Base-by-base conservation (phyloP, 331 rosid species). In the Stylosanthes scabra region DNA sequence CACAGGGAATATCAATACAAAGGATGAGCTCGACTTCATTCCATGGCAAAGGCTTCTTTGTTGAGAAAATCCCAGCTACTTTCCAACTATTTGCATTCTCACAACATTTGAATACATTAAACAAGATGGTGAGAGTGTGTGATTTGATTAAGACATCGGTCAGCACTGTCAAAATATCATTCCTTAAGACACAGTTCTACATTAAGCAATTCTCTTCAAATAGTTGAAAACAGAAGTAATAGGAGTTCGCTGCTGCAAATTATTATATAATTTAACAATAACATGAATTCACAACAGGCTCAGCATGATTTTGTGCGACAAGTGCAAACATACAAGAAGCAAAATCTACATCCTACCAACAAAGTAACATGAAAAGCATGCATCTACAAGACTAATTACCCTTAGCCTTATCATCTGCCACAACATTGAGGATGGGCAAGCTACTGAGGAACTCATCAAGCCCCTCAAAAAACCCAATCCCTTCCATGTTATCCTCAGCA, bases 381-480 rank as follows among this genome's bases (percentile, higher is more conserved):
- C 52, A 75, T 72, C 79, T 79, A 85, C 74, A 70, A 4, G 41
- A 84, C 88, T 88, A 85, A 68, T 86, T 82, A 75, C 87, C 85
- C 84, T 90, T 91, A 62, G 86, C 96, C 89, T 90, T 94, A 57
- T 90, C 97, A 74, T 90, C 93, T 5, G 81, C 91, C 62, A 87
- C 96, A 59, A 72, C 98, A 86, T 90, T 90, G 42, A 94, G 96
- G 66, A 94, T 85, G 4, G 99, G 99, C 59, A 94, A 90, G 82
- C 96, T 91, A 70, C 77, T 91, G 27, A 94, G 84, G 81, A 91
- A 94, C 84, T 94, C 99, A 67, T 94, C 99, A 67, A 94, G 97
- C 62, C 97, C 99, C 73, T 94, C 99, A 68, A 94, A 94, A 85
- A 91, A 91, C 13, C 78, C 83, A 78, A 78, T 89, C 47, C 97